phyloP scores from a whole-genome alignment of 129 eudicot genomes.

The Deinandra increscens region DNA sequence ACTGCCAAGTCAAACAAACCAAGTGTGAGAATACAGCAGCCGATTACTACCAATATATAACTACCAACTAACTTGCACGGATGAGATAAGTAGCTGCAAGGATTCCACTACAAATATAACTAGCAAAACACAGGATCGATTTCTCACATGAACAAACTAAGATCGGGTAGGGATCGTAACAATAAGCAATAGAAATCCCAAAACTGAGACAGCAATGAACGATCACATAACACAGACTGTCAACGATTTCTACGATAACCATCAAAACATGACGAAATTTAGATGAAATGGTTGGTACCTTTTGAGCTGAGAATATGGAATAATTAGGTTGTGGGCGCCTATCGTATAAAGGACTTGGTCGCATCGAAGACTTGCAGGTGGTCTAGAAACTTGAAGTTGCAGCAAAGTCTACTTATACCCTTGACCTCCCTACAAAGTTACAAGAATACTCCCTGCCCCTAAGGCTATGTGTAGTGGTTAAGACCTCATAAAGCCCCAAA shows the following conservation, averaged over 20 bases:
- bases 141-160: background rate
- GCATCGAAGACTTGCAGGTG: background rate
- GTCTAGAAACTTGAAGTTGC: constrained; percentile 25
- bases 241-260: background rate
- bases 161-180: background rate
- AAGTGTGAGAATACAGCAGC: constrained; percentile 25
- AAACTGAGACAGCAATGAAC: background rate
- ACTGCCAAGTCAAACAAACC: background rate
- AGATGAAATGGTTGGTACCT: constrained; percentile 36
- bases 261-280: background rate
- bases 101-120: background rate
- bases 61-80: too few relatives aligned
- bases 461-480: too few relatives aligned
- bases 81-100: background rate
- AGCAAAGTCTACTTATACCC: constrained; percentile 16
- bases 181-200: too few relatives aligned
- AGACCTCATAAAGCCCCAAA: too few relatives aligned
- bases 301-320: constrained; percentile 17
- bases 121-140: background rate
- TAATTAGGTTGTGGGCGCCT: background rate
- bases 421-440: constrained; percentile 18
- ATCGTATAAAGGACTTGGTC: background rate
- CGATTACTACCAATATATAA: constrained; percentile 41
- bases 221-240: background rate
- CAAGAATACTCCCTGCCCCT: background rate